These are phyloP conservation scores for Acmispon strigosus DNA, from an alignment of 306 rosid genomes.

Conservation along the genomic window DNA sequence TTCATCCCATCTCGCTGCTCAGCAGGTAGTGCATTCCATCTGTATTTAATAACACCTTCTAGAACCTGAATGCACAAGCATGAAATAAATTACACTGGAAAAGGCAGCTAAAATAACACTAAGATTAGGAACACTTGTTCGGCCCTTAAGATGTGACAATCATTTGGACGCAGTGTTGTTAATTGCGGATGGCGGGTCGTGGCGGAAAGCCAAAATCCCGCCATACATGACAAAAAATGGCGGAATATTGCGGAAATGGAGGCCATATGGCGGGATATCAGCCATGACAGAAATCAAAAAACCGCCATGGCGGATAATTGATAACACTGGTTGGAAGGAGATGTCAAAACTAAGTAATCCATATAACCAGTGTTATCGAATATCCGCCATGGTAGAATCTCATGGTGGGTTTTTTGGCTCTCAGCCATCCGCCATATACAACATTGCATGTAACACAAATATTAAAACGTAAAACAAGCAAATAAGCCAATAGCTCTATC, in stretches of 20 bases:
- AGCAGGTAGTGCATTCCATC: conserved; percentile 97
- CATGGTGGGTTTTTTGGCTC: too few species aligned
- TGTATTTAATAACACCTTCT: conserved; percentile 95
- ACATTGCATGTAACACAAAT: background rate
- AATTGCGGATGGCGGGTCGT: too few species aligned
- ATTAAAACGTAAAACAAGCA: background rate
- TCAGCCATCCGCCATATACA: too few species aligned
- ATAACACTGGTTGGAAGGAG: background rate
- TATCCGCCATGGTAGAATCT: too few species aligned
- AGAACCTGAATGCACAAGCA: conserved; percentile 53
- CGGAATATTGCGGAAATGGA: too few species aligned
- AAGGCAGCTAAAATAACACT: background rate
- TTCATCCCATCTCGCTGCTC: conserved; percentile 99
- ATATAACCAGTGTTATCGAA: background rate
- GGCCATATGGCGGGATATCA: too few species aligned
- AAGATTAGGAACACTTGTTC: background rate
- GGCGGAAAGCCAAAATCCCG: too few species aligned
- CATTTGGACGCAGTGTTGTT: too few species aligned
- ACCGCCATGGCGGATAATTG: too few species aligned
- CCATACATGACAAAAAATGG: too few species aligned
- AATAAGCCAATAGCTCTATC: background rate
- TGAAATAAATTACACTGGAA: background rate
- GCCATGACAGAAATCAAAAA: too few species aligned
- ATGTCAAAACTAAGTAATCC: background rate
- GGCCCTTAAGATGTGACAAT: background rate